Evolutionary conservation across 1,284 basidiomycete genomes (phyloP), one percentile per base, ranked within the genome.

Genomic region (Pseudozyma pruni): DNA sequence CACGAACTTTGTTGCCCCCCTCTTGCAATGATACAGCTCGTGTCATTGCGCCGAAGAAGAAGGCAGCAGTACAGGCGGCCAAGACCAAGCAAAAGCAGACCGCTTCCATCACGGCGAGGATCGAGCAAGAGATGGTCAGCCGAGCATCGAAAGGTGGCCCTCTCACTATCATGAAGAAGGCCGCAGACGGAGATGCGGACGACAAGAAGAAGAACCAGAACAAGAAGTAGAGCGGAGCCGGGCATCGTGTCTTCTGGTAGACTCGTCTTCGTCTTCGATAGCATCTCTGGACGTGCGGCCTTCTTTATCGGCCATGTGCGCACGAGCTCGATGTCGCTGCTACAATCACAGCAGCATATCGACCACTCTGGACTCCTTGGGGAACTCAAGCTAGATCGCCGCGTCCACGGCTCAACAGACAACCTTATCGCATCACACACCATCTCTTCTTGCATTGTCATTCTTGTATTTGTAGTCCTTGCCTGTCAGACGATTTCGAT

Each of bases 101-200:
- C 10, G 72, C 53, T 3, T 53, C 72, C 33, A 72, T 72, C 34
- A 72, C 69, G 0, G 51, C 66, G 7, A 49, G 59, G 37, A 75
- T 75, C 45, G 72, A 75, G 48, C 53, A 62, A 31, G 72, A 75
- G 45, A 75, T 75, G 72, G 72, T 68, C 34, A 60, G 69, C 44
- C 41, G 72, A 25, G 72, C 72, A 1, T 53, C 64, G 32, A 68
- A 68, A 25, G 72, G 72, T 34, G 72, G 72, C 2, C 72, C 72
- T 6, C 50, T 75, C 17, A 93, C 93, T 29, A 94, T 97, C 79
- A 98, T 88, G 35, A 93, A 95, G 41, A 93, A 92, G 74, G 98
- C 88, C 34, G 91, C 94, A 85, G 97, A 97, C 42, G 88, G 86
- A 19, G 92, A 90, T 74, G 89, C 87, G 23, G 57, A 63, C 22